phyloP scores from a whole-genome alignment of 202 grass and related monocot species.

The Zizania palustris region DNA sequence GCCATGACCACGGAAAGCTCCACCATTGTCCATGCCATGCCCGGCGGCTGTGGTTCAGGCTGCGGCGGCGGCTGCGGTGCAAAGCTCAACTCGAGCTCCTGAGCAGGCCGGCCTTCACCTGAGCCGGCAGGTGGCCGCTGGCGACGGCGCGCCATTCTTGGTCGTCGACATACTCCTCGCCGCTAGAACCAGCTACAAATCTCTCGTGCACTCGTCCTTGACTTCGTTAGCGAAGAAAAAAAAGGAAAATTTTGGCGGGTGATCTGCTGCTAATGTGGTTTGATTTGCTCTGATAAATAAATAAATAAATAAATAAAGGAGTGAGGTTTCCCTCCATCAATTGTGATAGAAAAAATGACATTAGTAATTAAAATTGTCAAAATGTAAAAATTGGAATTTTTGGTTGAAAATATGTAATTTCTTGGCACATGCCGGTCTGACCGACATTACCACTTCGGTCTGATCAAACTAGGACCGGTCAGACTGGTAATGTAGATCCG shows the following conservation, averaged over 20 bases:
- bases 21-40: background rate
- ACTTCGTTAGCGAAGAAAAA: background rate
- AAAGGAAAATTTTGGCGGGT: background rate
- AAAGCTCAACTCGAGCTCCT: background rate
- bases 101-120: background rate
- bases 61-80: background rate
- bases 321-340: background rate
- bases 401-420: too few relatives aligned
- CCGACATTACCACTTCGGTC: too few relatives aligned
- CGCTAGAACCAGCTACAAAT: background rate
- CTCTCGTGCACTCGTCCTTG: too few relatives aligned
- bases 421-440: too few relatives aligned
- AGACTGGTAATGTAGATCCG: too few relatives aligned
- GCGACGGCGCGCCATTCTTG: background rate
- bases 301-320: background rate
- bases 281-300: too few relatives aligned
- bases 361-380: too few relatives aligned
- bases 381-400: too few relatives aligned
- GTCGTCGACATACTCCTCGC: background rate
- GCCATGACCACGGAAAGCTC: background rate
- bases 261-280: background rate
- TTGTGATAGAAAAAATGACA: too few relatives aligned
- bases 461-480: too few relatives aligned
- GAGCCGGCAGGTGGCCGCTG: background rate
- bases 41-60: background rate